Conservation (phyloP, 1,284 basidiomycete genomes). For the Polyporus tsugae region DNA sequence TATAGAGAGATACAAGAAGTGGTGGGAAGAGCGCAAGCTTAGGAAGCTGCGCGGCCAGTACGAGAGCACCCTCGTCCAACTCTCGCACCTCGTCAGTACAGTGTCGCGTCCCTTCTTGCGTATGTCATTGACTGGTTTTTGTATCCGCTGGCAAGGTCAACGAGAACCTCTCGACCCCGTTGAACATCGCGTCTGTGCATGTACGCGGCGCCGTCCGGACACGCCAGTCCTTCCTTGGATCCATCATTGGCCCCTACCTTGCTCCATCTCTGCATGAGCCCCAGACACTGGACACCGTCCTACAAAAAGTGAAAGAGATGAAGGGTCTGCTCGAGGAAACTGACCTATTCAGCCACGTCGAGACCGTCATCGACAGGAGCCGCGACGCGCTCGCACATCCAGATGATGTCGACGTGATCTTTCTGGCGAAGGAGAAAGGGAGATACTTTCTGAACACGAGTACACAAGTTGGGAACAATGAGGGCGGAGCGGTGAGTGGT, state of each 20-base stretch:
- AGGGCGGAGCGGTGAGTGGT: conserved; percentile 79
- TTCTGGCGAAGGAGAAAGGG: conserved; percentile 81
- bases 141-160: conserved; percentile 58
- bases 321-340: conserved; percentile 71
- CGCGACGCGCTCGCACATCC: conserved; percentile 61
- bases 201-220: conserved; percentile 82
- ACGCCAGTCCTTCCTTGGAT: conserved; percentile 81
- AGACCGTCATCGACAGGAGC: conserved; percentile 76
- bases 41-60: conserved; percentile 79
- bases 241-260: conserved; percentile 78
- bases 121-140: not conserved
- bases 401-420: conserved; percentile 88
- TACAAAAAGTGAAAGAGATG: conserved; percentile 74
- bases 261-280: conserved; percentile 37
- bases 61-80: conserved; percentile 71
- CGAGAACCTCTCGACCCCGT: conserved; percentile 63
- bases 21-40: conserved; percentile 75
- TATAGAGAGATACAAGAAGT: conserved; percentile 64
- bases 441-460: conserved; percentile 86
- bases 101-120: not conserved
- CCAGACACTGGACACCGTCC: conserved; percentile 66
- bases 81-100: conserved; percentile 73
- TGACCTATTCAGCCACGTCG: conserved; percentile 79
- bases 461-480: conserved; percentile 94
- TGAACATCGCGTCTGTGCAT: conserved; percentile 79